These are phyloP conservation scores for Kalaharituber pfeilii DNA, from an alignment of 2,329 filamentous ascomycete genomes.

Conservation along the genomic window DNA sequence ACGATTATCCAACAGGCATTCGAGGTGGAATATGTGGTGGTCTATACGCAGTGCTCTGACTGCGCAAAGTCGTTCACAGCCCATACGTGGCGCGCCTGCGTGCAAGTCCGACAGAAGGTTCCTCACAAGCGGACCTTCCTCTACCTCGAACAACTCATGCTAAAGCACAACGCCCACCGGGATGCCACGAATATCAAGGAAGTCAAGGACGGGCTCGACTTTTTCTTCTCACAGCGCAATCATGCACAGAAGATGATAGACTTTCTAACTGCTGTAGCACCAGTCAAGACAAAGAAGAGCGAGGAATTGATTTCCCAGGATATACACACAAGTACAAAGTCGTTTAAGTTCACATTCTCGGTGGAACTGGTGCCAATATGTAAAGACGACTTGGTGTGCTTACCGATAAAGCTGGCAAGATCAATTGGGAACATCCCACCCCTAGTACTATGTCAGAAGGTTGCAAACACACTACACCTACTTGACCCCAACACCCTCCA, in stretches of 20 bases:
- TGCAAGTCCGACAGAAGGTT: constrained; percentile 94
- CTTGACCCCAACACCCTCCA: constrained; percentile 83
- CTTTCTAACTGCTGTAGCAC: constrained; percentile 67
- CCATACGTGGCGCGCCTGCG: constrained; percentile 83
- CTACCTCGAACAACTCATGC: constrained; percentile 79
- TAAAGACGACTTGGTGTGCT: constrained; percentile 89
- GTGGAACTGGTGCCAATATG: constrained; percentile 84
- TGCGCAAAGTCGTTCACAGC: constrained; percentile 92
- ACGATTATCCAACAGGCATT: constrained; percentile 79
- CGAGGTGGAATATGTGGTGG: constrained; percentile 81
- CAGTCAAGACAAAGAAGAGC: constrained; percentile 64
- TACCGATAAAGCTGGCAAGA: constrained; percentile 79
- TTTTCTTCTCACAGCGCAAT: constrained; percentile 79
- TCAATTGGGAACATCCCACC: constrained; percentile 73
- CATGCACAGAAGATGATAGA: constrained; percentile 86
- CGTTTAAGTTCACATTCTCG: constrained; percentile 88
- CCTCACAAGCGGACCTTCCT: constrained; percentile 79
- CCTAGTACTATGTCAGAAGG: constrained; percentile 65
- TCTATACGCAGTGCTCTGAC: constrained; percentile 84
- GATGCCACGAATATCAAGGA: constrained; percentile 98
- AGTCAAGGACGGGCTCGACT: constrained; percentile 86
- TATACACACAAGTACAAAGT: constrained; percentile 73
- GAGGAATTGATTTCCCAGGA: constrained; percentile 89
- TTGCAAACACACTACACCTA: constrained; percentile 79
- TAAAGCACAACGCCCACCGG: constrained; percentile 80